Conservation (phyloP, 2,329 filamentous ascomycete species). For the Ambrosiella xylebori region DNA sequence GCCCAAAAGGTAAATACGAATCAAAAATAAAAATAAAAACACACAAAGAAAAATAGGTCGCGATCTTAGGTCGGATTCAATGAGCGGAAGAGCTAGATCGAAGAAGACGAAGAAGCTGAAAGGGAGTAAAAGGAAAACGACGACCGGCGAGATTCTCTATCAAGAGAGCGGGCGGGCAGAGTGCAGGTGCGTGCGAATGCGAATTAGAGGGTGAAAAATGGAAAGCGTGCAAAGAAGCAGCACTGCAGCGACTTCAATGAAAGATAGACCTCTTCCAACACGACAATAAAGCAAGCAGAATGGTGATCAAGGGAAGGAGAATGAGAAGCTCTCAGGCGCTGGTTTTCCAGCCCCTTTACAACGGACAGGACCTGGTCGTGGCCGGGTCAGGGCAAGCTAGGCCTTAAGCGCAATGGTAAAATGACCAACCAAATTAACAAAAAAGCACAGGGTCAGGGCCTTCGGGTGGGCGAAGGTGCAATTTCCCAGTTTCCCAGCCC, state of each 20-base stretch:
- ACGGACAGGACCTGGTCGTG: slow-evolving; percentile 5
- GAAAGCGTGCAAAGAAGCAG: slow-evolving; percentile 1
- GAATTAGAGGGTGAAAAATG: slow-evolving; percentile 5
- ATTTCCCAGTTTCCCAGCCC: slow-evolving; percentile 14
- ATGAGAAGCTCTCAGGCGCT: slow-evolving; percentile 2
- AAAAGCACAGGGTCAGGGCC: slow-evolving; percentile 13
- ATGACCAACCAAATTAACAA: slow-evolving; percentile 13
- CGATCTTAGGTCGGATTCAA: background rate
- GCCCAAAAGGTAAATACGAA: background rate
- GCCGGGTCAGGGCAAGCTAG: slow-evolving; percentile 11
- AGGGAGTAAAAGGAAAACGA: slow-evolving; percentile 2
- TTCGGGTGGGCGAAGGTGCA: slow-evolving; percentile 9
- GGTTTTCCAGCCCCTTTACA: slow-evolving; percentile 7
- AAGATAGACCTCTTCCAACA: background rate
- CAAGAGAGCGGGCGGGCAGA: background rate
- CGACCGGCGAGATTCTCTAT: background rate
- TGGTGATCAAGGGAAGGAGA: slow-evolving; percentile 6
- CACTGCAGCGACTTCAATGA: slow-evolving; percentile 7
- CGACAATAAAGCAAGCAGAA: slow-evolving; percentile 1
- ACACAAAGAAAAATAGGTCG: slow-evolving; percentile 5
- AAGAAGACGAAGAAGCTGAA: background rate
- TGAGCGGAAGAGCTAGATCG: slow-evolving; percentile 1
- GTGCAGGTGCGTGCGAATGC: background rate
- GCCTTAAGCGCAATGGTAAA: slow-evolving; percentile 13
- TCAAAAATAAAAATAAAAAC: background rate